These are phyloP conservation scores for Garcia nutans DNA, from an alignment of 345 rosid species.

Conservation along the genomic window DNA sequence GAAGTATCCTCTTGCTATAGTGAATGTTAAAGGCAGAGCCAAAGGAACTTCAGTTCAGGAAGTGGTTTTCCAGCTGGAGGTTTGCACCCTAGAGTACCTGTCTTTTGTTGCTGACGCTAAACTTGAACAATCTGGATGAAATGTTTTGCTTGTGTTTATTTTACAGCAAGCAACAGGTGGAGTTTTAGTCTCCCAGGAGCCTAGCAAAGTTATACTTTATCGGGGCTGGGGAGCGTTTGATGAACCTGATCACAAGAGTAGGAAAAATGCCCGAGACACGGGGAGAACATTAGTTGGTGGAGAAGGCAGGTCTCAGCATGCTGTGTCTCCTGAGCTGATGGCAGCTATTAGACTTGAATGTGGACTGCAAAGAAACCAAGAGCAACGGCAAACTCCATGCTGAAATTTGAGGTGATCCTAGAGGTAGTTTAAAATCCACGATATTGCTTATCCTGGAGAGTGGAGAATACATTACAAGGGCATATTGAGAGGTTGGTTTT, in stretches of 20 bases:
- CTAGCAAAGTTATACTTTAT: constrained; percentile 82
- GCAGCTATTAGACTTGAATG: constrained; percentile 81
- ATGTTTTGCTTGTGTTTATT: constrained; percentile 9
- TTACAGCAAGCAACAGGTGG: constrained; percentile 85
- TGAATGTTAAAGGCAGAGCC: constrained; percentile 88
- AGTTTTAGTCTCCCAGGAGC: constrained; percentile 81
- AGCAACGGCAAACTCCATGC: constrained; percentile 11
- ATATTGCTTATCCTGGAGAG: neutral
- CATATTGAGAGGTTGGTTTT: neutral
- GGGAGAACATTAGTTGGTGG: constrained; percentile 18
- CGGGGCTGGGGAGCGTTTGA: constrained; percentile 81
- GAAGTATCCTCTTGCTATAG: constrained; percentile 82
- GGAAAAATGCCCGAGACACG: constrained; percentile 16
- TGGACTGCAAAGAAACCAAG: constrained; percentile 42
- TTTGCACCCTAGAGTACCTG: constrained; percentile 21
- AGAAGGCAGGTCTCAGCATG: constrained; percentile 24
- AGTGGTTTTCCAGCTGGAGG: constrained; percentile 79
- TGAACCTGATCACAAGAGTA: constrained; percentile 32
- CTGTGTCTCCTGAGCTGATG: constrained; percentile 69
- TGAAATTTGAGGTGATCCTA: constrained; percentile 11
- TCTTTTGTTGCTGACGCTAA: neutral
- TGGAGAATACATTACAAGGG: neutral
- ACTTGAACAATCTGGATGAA: constrained; percentile 2
- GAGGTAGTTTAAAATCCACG: constrained; percentile 9
- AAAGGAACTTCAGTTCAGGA: constrained; percentile 92